Base-by-base conservation (phyloP, 208 protist species). In the Trypanosoma mega region DNA sequence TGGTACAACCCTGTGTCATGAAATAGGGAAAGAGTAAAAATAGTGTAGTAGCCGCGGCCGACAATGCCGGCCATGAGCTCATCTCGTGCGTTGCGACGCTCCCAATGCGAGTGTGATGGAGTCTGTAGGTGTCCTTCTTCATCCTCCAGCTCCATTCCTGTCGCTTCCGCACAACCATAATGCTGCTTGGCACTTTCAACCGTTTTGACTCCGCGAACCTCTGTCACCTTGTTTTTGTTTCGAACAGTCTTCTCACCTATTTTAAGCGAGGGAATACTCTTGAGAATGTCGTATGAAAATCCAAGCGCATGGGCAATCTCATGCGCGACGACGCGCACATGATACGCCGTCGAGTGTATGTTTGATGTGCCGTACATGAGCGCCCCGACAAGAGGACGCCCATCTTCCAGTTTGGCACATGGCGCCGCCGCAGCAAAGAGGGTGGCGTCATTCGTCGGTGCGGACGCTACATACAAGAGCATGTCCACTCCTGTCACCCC, bases 251-350 rank as follows among this genome's bases (percentile, higher is more conserved):
- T 2, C 21, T 79, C 72, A 14, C 21, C 30, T n/a, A 20, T 33
- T 27, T 20, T 44, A n/a, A n/a, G n/a, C n/a, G n/a, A n/a, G n/a
- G n/a, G n/a, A n/a, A n/a, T n/a, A n/a, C n/a, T n/a, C 26, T 9
- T 23, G 3, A n/a, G 14, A 3, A 48, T 1, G 6, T 14, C 11
- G 1, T 7, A n/a, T 3, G 12, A 12, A 20, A 52, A 43, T 7
- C 89, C 92, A 16, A 97, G 57, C 18, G 85, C 79, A 72, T 97
- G 92, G 8, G 85, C 55, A 0, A 93, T 58, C 69, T 94, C 89
- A 54, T 43, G 30, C n/a, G n/a, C n/a, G n/a, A n/a, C n/a, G n/a
- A n/a, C n/a, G n/a, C n/a, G n/a, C n/a, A n/a, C n/a, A n/a, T n/a
- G n/a, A n/a, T n/a, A n/a, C n/a, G n/a, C n/a, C n/a, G n/a, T n/a